Base-by-base conservation (phyloP, 495 filamentous ascomycete species). In the Aspergillus heteromorphus region DNA sequence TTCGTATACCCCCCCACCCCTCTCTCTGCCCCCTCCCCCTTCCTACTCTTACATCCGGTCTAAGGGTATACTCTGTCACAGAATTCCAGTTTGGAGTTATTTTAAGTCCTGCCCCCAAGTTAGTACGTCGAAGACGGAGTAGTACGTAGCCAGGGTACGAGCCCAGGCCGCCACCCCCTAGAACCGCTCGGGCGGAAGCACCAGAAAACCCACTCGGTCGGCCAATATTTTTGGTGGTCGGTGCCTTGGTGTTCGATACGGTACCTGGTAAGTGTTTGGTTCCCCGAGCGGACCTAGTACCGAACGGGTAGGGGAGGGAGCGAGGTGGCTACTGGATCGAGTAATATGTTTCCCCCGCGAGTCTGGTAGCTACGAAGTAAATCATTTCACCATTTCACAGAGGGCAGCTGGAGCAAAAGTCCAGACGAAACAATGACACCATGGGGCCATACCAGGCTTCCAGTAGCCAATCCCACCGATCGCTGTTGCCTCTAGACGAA, bases 131-230 rank as follows among this genome's bases (percentile, higher is more conserved):
- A 10, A 34, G 9, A 4, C 34, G 11, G 11, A 23, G 19, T 25
- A 23, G 19, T 25, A 16, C 43, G 20, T 27, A 27, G 19, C 27
- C 43, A 49, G 42, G 40, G 51, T 48, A 25, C 31, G 49, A 51
- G 40, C 36, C 57, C 55, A 54, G 56, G 57, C 60, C 67, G 67
- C 67, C 69, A 70, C 69, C 69, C 69, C 69, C 67, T 70, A 65
- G 65, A 69, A 67, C 62, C 62, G 64, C 60, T 59, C 61, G 56
- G 58, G 59, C 54, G 63, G 63, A 64, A 70, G 63, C 60, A 64
- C 58, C 53, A 61, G 52, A 57, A 55, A 58, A 56, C 59, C 61
- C 58, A 59, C 57, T 59, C 29, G 38, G 38, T 62, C 49, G 45
- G 51, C 51, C 56, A 58, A 53, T 54, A 53, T 53, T 54, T 58